These are phyloP conservation scores for Tieghemostelium lacteum DNA, from an alignment of 78 protist genomes.

Conservation along the genomic window DNA sequence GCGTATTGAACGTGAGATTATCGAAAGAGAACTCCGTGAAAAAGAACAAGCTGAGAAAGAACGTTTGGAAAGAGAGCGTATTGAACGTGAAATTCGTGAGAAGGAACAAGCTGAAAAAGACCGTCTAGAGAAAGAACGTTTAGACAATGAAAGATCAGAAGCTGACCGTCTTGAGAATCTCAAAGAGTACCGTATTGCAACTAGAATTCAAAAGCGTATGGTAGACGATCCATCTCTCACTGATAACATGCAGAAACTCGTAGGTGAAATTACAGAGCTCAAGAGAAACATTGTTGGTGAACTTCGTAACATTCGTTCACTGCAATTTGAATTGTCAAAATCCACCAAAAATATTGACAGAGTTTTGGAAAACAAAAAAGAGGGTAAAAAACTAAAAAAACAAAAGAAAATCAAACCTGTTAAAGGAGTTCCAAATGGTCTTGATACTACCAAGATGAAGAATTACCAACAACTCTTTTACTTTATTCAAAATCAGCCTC, in stretches of 20 bases:
- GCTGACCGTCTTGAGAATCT: slow-evolving; percentile 14
- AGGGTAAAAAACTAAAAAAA: slow-evolving; percentile 59
- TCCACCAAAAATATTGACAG: slow-evolving; percentile 39
- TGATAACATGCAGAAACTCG: slow-evolving; percentile 21
- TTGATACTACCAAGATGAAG: slow-evolving; percentile 48
- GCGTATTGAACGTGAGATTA: slow-evolving; percentile 24
- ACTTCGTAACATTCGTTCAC: slow-evolving; percentile 20
- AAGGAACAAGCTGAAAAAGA: background rate
- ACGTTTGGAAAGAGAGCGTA: slow-evolving; percentile 13
- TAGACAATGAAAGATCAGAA: slow-evolving; percentile 20
- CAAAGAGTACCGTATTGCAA: slow-evolving; percentile 45
- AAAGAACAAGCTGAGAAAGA: slow-evolving; percentile 23
- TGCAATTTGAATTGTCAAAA: slow-evolving; percentile 24
- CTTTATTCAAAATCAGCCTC: slow-evolving; percentile 45
- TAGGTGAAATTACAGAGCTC: slow-evolving; percentile 62
- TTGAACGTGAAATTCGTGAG: slow-evolving; percentile 17
- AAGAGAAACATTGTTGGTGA: slow-evolving; percentile 73
- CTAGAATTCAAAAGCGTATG: slow-evolving; percentile 52
- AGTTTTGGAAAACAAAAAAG: slow-evolving; percentile 49
- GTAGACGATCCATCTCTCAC: slow-evolving; percentile 19
- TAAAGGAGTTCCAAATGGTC: slow-evolving; percentile 61
- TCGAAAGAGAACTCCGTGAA: slow-evolving; percentile 27
- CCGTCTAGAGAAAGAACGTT: background rate
- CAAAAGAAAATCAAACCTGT: slow-evolving; percentile 35
- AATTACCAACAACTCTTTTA: slow-evolving; percentile 43